Evolutionary conservation across 805 yeast genomes (phyloP).

Genomic region (Zygosaccharomyces bisporus): DNA sequence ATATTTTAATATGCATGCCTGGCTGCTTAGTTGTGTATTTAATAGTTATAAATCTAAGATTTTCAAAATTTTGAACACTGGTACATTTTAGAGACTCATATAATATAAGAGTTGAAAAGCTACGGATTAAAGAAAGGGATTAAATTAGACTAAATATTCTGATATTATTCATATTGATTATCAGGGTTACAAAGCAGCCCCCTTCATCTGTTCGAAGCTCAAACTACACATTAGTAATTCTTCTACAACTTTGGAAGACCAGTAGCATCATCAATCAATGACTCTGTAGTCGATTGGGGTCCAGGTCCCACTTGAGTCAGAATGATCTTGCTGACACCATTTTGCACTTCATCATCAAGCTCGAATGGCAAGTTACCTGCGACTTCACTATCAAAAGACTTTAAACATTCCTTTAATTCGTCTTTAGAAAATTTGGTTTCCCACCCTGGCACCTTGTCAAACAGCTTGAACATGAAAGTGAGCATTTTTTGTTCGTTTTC

Average conservation of each 20-base stretch:
- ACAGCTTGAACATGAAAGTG: slow-evolving; percentile 60
- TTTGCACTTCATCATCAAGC: slow-evolving; percentile 50
- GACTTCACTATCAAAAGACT: slow-evolving; percentile 28
- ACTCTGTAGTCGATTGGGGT: slow-evolving; percentile 59
- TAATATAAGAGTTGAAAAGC: no score
- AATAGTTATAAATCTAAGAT: neutral
- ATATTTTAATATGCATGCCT: slow-evolving; percentile 1
- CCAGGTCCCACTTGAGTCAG: slow-evolving; percentile 86
- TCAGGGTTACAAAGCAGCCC: neutral
- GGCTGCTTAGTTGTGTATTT: slow-evolving; percentile 5
- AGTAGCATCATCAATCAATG: slow-evolving; percentile 50
- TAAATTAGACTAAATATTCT: no score
- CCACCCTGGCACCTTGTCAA: slow-evolving; percentile 69
- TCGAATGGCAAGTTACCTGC: slow-evolving; percentile 37
- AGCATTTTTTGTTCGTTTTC: slow-evolving; percentile 71
- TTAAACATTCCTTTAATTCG: slow-evolving; percentile 23
- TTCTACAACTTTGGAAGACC: slow-evolving; percentile 53
- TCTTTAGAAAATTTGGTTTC: slow-evolving; percentile 39
- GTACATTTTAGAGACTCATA: no score
- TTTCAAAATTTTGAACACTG: neutral
- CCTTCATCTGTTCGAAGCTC: slow-evolving; percentile 1
- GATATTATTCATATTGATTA: no score
- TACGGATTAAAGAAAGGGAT: no score
- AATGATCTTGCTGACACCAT: slow-evolving; percentile 80
- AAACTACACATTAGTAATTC: neutral